Evolutionary conservation across 345 rosid species (phyloP), one percentile per base, ranked within the genome.

Genomic region (Lumnitzera racemosa): DNA sequence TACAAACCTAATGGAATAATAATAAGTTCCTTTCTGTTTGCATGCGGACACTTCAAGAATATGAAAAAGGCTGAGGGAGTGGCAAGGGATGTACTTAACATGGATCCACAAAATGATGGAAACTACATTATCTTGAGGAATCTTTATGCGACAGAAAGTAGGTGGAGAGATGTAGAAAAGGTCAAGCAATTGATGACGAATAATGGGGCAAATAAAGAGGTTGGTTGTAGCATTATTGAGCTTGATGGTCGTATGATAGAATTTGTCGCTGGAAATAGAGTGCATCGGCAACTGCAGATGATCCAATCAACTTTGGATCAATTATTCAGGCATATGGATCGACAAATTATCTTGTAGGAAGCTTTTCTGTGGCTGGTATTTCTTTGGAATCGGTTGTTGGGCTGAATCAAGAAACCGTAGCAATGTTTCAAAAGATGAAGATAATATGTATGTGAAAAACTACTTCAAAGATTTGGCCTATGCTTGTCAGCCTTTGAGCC

Each of bases 171-270:
- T 50, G 85, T 69, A 0, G 76, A 76, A 63, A 77, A 70, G 54
- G 72, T 87, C n/a, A 79, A 82, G 61, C 62, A 61, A 53, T 51
- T 79, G 66, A 87, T 90, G 95, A 78, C 82, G 70, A 78, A 70
- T 68, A 85, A 69, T 12, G 78, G 82, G 24, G 83, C 81, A 5
- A 81, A 68, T 72, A 83, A 90, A 68, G 90, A 83, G 67, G 83
- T 74, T 5, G 91, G 97, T 14, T 76, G 83, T 66, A 90, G 97
- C 67, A 66, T 71, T 57, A 80, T 87, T 64, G 91, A 89, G 73
- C 53, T 86, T 59, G 69, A 76, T 60, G 72, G 73, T 61, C 56
- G 52, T 36, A 84, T 81, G 67, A 82, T 76, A 0, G 86, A 84
- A 75, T 86, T 86, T 58, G 66, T 81, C 46, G 78, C 91, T 58